Conservation (phyloP, 352 stramenopile species). For the Globisporangium emineosum region DNA sequence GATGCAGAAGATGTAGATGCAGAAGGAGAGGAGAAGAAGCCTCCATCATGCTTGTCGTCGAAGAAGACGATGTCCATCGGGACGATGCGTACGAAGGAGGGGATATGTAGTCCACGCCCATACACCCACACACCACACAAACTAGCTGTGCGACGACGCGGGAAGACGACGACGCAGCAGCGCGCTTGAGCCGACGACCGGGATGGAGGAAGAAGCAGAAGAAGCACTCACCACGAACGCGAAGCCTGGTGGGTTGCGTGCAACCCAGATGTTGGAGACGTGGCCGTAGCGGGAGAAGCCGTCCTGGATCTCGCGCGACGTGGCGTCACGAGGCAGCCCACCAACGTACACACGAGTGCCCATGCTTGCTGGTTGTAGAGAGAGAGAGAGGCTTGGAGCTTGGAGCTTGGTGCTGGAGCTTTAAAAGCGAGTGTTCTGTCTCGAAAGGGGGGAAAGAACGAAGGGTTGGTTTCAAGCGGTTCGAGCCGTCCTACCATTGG, state of each 20-base stretch:
- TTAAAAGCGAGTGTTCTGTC: conserved; percentile 4
- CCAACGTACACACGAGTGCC: conserved; percentile 82
- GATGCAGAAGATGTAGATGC: not conserved
- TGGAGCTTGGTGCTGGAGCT: conserved; percentile 12
- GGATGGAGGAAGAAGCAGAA: conserved; percentile 10
- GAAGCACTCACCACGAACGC: conserved; percentile 85
- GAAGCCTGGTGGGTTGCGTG: conserved; percentile 83
- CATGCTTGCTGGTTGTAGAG: conserved; percentile 34
- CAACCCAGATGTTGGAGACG: conserved; percentile 86
- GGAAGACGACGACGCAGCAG: not conserved
- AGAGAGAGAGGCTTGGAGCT: conserved; percentile 6
- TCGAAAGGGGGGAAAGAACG: not conserved
- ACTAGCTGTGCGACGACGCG: conserved; percentile 25
- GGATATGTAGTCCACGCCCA: conserved; percentile 6
- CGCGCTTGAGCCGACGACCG: conserved; percentile 8
- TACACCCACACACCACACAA: conserved; percentile 11
- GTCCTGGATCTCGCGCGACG: conserved; percentile 79
- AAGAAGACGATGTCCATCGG: conserved; percentile 1
- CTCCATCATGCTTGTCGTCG: conserved; percentile 3
- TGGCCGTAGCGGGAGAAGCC: conserved; percentile 82
- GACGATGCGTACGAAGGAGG: conserved; percentile 9
- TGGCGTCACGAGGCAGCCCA: conserved; percentile 76
- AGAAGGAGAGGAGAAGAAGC: conserved; percentile 5
- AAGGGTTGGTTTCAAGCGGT: not conserved
- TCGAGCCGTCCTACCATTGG: not conserved